Percentiles rank a stretch among this genome's conserved stretches.
Conservation (phyloP, 2,329 filamentous ascomycete genomes). For the Apiospora saccharicola region DNA sequence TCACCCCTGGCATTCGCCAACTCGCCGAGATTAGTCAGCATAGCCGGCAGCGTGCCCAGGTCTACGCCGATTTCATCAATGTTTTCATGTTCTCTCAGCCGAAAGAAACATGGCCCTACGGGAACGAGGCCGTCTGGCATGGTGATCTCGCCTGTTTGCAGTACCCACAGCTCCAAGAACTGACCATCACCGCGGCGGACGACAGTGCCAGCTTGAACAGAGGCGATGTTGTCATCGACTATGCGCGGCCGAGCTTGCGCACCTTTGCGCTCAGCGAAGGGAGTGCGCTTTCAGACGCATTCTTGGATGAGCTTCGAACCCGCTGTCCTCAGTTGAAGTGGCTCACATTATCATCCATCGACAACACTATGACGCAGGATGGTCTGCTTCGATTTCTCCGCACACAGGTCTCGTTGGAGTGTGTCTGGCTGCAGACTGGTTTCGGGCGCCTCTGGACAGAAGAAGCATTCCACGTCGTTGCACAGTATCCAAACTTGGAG, state of each 20-base stretch:
- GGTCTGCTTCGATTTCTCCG: constrained; percentile 10
- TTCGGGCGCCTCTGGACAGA: background rate
- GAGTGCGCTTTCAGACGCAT: background rate
- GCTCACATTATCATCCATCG: background rate
- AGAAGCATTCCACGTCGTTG: background rate
- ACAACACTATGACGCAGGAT: constrained; percentile 8
- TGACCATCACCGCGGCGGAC: background rate
- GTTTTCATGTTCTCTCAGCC: background rate
- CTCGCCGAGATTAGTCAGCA: constrained; percentile 21
- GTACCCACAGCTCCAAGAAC: constrained; percentile 14
- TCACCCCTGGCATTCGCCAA: constrained; percentile 13
- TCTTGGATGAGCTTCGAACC: background rate
- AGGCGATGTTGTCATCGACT: background rate
- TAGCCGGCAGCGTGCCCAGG: background rate
- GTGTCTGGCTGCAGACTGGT: background rate
- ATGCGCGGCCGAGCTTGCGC: constrained; percentile 4
- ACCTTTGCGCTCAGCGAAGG: background rate
- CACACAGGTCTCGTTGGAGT: background rate
- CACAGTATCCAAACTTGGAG: background rate
- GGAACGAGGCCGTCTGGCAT: constrained; percentile 3
- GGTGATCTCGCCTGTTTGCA: background rate
- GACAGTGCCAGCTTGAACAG: background rate
- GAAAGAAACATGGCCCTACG: constrained; percentile 1
- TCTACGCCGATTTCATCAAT: constrained; percentile 4
- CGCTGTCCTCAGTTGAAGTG: background rate